These are phyloP conservation scores for Peronospora belbahrii DNA, from an alignment of 352 stramenopile genomes.

Conservation along the genomic window DNA sequence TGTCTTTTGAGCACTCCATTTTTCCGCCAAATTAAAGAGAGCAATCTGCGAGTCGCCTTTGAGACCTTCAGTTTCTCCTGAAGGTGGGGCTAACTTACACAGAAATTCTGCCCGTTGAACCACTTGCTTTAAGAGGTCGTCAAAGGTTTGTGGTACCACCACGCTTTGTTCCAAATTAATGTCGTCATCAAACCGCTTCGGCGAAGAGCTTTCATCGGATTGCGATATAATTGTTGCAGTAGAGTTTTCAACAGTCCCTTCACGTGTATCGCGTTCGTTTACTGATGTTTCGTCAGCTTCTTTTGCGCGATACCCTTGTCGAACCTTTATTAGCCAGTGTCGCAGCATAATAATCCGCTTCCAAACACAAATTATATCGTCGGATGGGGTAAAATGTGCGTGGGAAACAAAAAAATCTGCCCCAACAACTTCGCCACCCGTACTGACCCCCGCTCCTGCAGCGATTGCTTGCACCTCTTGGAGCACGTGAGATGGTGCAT, in stretches of 20 bases:
- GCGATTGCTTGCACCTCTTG: constrained; percentile 78
- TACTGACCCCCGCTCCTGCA: constrained; percentile 27
- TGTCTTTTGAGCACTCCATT: constrained; percentile 79
- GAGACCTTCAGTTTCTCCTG: constrained; percentile 57
- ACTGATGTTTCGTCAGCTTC: constrained; percentile 32
- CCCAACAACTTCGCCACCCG: constrained; percentile 15
- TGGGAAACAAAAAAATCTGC: constrained; percentile 36
- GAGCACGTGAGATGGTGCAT: constrained; percentile 61
- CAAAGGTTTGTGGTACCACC: constrained; percentile 54
- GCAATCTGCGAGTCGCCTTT: constrained; percentile 62
- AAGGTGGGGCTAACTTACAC: constrained; percentile 61
- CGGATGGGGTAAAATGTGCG: constrained; percentile 55
- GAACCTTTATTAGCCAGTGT: constrained; percentile 78
- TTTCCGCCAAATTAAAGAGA: constrained; percentile 77
- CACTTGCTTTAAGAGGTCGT: constrained; percentile 58
- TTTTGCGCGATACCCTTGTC: constrained; percentile 70
- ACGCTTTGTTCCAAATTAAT: constrained; percentile 57
- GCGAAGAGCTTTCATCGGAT: too few relatives aligned
- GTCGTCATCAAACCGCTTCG: constrained; percentile 11
- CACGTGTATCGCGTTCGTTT: constrained; percentile 1
- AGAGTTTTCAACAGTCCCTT: not conserved
- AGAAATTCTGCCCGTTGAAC: constrained; percentile 66
- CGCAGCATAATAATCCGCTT: constrained; percentile 73
- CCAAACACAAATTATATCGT: constrained; percentile 67
- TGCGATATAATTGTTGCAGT: not conserved